Conservation (phyloP, 2,329 filamentous ascomycete genomes). For the Colletotrichum sp. region DNA sequence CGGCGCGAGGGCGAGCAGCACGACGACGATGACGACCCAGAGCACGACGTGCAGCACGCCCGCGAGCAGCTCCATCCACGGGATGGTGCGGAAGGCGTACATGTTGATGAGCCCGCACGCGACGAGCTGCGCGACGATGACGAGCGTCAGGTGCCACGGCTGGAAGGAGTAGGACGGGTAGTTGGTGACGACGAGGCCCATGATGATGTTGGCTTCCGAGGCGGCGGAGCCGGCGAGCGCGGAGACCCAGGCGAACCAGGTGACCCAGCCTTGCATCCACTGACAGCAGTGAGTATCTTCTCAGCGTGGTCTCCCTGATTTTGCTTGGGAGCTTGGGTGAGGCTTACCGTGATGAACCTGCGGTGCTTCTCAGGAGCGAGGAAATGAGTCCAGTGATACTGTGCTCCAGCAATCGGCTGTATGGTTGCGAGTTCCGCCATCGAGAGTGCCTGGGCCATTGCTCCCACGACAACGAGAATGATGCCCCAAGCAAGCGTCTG, state of each 20-base stretch:
- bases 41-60: slow-evolving; percentile 15
- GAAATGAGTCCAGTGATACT: slow-evolving; percentile 25
- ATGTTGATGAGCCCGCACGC: slow-evolving; percentile 13
- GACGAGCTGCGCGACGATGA: slow-evolving; percentile 17
- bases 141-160: slow-evolving; percentile 17
- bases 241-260: slow-evolving; percentile 18
- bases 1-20: slow-evolving; percentile 5
- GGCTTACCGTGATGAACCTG: slow-evolving; percentile 11
- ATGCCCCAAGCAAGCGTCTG: slow-evolving; percentile 18
- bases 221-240: slow-evolving; percentile 13
- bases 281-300: not conserved
- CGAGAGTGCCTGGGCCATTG: slow-evolving; percentile 13
- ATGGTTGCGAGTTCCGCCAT: slow-evolving; percentile 28
- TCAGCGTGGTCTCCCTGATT: rapidly evolving
- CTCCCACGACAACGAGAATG: slow-evolving; percentile 11
- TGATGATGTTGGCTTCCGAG: slow-evolving; percentile 18
- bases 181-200: slow-evolving; percentile 18
- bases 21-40: slow-evolving; percentile 13
- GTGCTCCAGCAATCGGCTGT: slow-evolving; percentile 25
- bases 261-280: slow-evolving; percentile 21
- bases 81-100: slow-evolving; percentile 18
- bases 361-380: slow-evolving; percentile 13
- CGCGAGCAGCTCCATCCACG: slow-evolving; percentile 17
- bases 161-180: slow-evolving; percentile 11
- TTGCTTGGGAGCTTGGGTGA: not conserved